phyloP scores from a whole-genome alignment of 768 basidiomycete species.

The Lyophyllum decastes region DNA sequence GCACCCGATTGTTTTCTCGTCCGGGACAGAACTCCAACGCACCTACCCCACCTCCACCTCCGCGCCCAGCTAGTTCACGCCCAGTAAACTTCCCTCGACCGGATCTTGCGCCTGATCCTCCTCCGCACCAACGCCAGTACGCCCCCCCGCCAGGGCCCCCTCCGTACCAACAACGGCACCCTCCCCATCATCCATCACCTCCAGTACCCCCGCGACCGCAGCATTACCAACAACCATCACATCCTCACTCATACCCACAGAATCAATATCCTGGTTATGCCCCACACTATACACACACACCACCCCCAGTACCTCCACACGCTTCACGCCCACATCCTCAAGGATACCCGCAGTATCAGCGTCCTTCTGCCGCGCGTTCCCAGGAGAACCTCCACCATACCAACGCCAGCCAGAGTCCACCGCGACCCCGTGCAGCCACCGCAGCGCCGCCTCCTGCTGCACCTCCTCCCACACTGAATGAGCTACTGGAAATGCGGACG shows the following conservation, averaged over 20 bases:
- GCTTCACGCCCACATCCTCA: conserved; percentile 16
- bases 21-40: conserved; percentile 27
- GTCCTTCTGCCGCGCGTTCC: conserved; percentile 21
- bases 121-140: conserved; percentile 25
- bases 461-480: conserved; percentile 64
- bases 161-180: conserved; percentile 21
- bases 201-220: conserved; percentile 18
- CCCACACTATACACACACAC: conserved; percentile 7
- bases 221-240: conserved; percentile 10
- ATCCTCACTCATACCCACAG: conserved; percentile 21
- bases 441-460: conserved; percentile 32
- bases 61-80: conserved; percentile 23
- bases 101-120: conserved; percentile 54
- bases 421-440: conserved; percentile 46
- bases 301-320: conserved; percentile 7
- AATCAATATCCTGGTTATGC: conserved; percentile 13
- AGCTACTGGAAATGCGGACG: conserved; percentile 62
- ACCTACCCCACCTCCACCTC: conserved; percentile 33
- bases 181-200: conserved; percentile 11
- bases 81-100: conserved; percentile 56
- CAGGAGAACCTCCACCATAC: conserved; percentile 19
- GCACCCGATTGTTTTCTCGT: conserved; percentile 52
- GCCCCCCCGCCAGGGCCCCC: conserved; percentile 23
- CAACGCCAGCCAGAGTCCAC: conserved; percentile 27
- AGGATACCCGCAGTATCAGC: conserved; percentile 25